These are phyloP conservation scores for Cercophora scortea DNA, from an alignment of 495 filamentous ascomycete species.

Conservation along the genomic window DNA sequence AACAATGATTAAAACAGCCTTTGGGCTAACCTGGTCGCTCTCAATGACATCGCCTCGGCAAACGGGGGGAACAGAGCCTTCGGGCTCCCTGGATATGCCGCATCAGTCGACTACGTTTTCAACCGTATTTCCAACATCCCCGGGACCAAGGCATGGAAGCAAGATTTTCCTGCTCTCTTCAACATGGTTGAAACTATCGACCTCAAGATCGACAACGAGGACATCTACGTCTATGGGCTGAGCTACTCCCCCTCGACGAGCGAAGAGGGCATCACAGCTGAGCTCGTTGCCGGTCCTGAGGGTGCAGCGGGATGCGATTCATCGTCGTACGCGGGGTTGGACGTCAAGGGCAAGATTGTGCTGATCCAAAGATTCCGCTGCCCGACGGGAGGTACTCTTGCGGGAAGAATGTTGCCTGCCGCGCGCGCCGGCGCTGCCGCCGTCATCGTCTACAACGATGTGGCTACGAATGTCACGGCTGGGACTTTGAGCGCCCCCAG, in stretches of 20 bases:
- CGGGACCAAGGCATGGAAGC: constrained; percentile 24
- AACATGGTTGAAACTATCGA: constrained; percentile 26
- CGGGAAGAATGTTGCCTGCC: constrained; percentile 29
- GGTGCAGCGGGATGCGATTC: constrained; percentile 29
- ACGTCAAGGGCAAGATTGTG: constrained; percentile 38
- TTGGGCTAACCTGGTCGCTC: constrained; percentile 11
- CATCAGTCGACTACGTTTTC: constrained; percentile 37
- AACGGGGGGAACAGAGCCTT: constrained; percentile 43
- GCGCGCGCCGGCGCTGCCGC: constrained; percentile 27
- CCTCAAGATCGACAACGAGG: constrained; percentile 23
- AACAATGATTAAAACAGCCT: constrained; percentile 1
- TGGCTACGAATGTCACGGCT: constrained; percentile 12
- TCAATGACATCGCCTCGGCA: constrained; percentile 31
- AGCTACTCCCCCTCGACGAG: constrained; percentile 35
- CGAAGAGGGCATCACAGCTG: constrained; percentile 29
- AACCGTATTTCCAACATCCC: constrained; percentile 17
- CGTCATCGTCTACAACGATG: constrained; percentile 32
- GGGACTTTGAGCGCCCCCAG: constrained; percentile 29
- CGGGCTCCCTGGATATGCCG: constrained; percentile 37
- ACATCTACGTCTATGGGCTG: constrained; percentile 30
- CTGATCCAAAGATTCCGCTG: constrained; percentile 33
- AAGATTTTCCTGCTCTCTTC: constrained; percentile 37
- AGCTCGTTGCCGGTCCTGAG: constrained; percentile 29
- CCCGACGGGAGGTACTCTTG: constrained; percentile 32
- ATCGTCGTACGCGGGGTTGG: constrained; percentile 23